A percentile compares a stretch with the other conserved stretches of the same genome.
Evolutionary conservation across 805 yeast genomes (phyloP).

Genomic region (Kluyveromyces lactis): DNA sequence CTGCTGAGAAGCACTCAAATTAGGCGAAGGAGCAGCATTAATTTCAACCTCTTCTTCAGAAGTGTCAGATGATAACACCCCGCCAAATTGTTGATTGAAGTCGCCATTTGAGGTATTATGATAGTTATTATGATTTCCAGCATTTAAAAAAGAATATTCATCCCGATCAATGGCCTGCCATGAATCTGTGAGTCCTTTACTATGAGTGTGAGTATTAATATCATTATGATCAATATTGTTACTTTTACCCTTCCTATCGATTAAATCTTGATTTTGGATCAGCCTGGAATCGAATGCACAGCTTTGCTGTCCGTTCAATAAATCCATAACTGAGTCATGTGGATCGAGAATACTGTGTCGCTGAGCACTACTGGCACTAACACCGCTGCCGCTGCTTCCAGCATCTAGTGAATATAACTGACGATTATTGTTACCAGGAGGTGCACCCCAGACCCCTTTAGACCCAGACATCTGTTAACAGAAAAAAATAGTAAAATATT

Average conservation of each 20-base stretch:
- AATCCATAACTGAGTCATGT: conserved; percentile 24
- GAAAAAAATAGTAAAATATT: too few species aligned
- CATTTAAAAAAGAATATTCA: conserved; percentile 14
- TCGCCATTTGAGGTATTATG: not conserved
- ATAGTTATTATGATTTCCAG: conserved; percentile 5
- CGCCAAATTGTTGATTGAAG: conserved; percentile 8
- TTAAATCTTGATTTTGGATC: not conserved
- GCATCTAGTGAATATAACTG: not conserved
- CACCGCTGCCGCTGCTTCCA: not conserved
- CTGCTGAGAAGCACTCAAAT: conserved; percentile 3
- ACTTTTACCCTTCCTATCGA: not conserved
- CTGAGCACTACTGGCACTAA: conserved; percentile 2
- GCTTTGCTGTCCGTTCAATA: conserved; percentile 12
- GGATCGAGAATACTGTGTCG: conserved; percentile 22
- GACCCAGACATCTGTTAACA: too few species aligned
- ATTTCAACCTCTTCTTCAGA: conserved; percentile 26
- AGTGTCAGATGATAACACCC: conserved; percentile 24
- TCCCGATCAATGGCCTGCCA: conserved; percentile 24
- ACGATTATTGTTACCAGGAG: too few species aligned
- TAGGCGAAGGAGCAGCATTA: conserved; percentile 10
- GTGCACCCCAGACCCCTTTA: too few species aligned
- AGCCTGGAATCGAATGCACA: too few species aligned
- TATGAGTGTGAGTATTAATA: too few species aligned
- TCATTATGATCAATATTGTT: not conserved
- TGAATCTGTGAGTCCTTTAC: conserved; percentile 18